Evolutionary conservation across 2,329 filamentous ascomycete genomes (phyloP).

Genomic region (Xylariaceae sp.): DNA sequence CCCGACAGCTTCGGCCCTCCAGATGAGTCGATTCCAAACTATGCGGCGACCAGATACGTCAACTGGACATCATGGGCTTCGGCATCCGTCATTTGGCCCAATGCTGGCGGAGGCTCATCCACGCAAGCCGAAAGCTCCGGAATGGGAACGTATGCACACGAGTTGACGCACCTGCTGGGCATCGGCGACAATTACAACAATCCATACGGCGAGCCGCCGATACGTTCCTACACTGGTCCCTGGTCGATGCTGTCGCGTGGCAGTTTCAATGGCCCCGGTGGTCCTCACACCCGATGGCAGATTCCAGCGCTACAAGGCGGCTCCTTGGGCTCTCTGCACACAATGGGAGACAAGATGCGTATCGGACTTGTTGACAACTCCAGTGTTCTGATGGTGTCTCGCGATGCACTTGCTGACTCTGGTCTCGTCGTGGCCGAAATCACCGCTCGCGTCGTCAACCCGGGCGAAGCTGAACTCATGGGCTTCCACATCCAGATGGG

Average conservation of each 20-base stretch:
- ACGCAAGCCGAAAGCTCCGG: constrained; percentile 51
- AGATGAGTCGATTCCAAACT: constrained; percentile 38
- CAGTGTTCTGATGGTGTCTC: constrained; percentile 40
- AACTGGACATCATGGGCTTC: constrained; percentile 50
- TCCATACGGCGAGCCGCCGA: constrained; percentile 40
- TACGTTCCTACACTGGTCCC: constrained; percentile 45
- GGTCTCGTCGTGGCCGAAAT: constrained; percentile 41
- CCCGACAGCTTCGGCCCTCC: constrained; percentile 47
- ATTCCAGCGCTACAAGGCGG: constrained; percentile 45
- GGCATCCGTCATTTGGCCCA: constrained; percentile 48
- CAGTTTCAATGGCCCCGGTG: constrained; percentile 49
- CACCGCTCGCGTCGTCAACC: constrained; percentile 43
- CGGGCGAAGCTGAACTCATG: constrained; percentile 34
- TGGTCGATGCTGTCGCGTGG: constrained; percentile 50
- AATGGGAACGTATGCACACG: constrained; percentile 50
- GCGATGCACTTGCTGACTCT: constrained; percentile 35
- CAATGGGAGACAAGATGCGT: constrained; percentile 48
- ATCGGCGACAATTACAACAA: constrained; percentile 56
- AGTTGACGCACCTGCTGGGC: constrained; percentile 45
- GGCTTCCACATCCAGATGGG: constrained; percentile 44
- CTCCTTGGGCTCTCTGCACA: constrained; percentile 47
- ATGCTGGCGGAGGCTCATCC: constrained; percentile 47
- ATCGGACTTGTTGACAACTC: constrained; percentile 42
- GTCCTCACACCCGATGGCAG: constrained; percentile 49
- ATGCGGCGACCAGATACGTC: constrained; percentile 46